phyloP scores from a whole-genome alignment of 208 protist genomes.

The Acanthamoeba quina region DNA sequence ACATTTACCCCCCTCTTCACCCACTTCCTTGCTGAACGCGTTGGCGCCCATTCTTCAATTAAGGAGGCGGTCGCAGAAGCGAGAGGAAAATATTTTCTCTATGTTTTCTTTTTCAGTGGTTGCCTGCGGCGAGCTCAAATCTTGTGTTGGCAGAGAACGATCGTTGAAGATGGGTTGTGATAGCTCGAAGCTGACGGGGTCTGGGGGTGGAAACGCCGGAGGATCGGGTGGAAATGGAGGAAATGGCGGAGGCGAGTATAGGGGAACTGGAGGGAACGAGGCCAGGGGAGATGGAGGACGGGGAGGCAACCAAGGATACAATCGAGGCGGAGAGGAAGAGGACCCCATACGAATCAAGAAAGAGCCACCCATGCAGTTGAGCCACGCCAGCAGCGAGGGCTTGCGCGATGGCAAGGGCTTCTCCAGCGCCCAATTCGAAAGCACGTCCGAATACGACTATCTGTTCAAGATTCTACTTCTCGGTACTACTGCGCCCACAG shows the following conservation, averaged over 20 bases:
- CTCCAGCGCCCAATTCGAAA: constrained; percentile 52
- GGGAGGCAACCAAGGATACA: not conserved
- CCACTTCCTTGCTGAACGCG: too few species aligned
- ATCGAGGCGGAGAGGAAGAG: not conserved
- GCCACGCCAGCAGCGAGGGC: not conserved
- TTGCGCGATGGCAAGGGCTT: constrained; percentile 7
- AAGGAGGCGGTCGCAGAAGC: too few species aligned
- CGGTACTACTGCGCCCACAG: not conserved
- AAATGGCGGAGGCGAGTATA: not conserved
- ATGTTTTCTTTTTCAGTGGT: too few species aligned
- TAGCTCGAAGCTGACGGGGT: not conserved
- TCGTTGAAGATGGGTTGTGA: not conserved
- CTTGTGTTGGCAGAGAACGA: not conserved
- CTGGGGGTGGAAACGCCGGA: not conserved
- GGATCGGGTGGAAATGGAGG: not conserved
- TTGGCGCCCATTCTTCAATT: too few species aligned
- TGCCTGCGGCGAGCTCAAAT: too few species aligned
- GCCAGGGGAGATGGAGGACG: not conserved
- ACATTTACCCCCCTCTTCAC: too few species aligned
- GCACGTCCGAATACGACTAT: constrained; percentile 54
- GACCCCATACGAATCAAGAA: constrained; percentile 15
- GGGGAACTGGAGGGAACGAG: not conserved
- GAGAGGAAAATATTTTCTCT: too few species aligned
- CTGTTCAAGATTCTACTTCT: constrained; percentile 60
- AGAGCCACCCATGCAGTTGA: not conserved